These are phyloP conservation scores for Ustilago trichophora DNA, from an alignment of 1,284 basidiomycete species.

Conservation along the genomic window DNA sequence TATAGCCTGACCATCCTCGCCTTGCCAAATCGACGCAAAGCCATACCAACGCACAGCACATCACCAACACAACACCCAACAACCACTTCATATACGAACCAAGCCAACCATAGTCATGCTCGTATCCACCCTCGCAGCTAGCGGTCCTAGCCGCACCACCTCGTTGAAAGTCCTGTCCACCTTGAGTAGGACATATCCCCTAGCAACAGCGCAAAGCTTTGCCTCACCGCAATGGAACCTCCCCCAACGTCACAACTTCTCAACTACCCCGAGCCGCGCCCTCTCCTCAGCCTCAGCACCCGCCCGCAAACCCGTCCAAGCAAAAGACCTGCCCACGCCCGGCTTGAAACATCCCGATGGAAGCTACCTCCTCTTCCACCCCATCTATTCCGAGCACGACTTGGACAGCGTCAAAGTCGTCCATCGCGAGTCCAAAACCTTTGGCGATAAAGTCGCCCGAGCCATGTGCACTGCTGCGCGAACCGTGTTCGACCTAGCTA, in stretches of 20 bases:
- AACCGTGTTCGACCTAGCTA: constrained; percentile 53
- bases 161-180: background rate
- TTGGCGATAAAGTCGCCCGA: constrained; percentile 78
- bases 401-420: constrained; percentile 82
- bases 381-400: constrained; percentile 69
- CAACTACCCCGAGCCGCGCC: background rate
- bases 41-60: too few relatives aligned
- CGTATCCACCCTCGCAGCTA: too few relatives aligned
- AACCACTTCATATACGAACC: too few relatives aligned
- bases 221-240: too few relatives aligned
- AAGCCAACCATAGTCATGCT: too few relatives aligned
- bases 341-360: constrained; percentile 31
- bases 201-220: too few relatives aligned
- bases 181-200: background rate
- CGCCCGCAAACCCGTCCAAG: constrained; percentile 17
- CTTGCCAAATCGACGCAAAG: too few relatives aligned
- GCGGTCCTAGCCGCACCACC: too few relatives aligned
- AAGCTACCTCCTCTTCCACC: constrained; percentile 49
- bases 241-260: too few relatives aligned
- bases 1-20: too few relatives aligned
- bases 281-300: constrained; percentile 5
- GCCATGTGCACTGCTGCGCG: constrained; percentile 35
- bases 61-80: too few relatives aligned
- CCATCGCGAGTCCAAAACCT: constrained; percentile 74
- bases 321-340: constrained; percentile 16